Evolutionary conservation across 345 rosid species (phyloP).

Genomic region (Moricandia moricandioides): DNA sequence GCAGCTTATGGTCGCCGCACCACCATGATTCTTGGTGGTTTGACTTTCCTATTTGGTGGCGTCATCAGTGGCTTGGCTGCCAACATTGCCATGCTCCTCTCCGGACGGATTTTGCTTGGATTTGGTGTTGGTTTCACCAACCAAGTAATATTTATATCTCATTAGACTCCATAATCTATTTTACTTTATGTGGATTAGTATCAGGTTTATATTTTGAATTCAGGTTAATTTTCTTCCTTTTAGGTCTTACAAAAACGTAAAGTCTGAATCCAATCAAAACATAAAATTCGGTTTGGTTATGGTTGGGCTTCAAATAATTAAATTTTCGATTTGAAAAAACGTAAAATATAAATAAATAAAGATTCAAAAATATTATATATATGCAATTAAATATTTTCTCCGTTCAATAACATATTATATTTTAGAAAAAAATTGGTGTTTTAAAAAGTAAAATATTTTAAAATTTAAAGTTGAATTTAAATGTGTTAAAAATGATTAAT

Average conservation of each 20-base stretch:
- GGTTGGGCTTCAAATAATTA: neutral
- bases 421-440: too few species aligned
- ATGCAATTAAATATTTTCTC: neutral
- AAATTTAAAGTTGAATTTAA: too few species aligned
- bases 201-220: neutral
- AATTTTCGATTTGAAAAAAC: neutral
- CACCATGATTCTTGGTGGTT: conserved; percentile 70
- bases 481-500: too few species aligned
- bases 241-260: neutral
- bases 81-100: conserved; percentile 66
- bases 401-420: too few species aligned
- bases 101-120: conserved; percentile 82
- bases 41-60: conserved; percentile 67
- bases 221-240: neutral
- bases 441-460: too few species aligned
- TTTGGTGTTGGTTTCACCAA: conserved; percentile 92
- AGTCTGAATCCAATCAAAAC: neutral
- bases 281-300: neutral
- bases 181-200: neutral
- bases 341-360: neutral
- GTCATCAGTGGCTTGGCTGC: conserved; percentile 71
- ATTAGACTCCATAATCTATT: neutral
- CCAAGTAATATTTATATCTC: conserved; percentile 45
- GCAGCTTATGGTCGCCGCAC: conserved; percentile 57
- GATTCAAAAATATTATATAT: neutral